Evolutionary conservation across 2,329 filamentous ascomycete species (phyloP).

Genomic region (Monosporascus sp.): DNA sequence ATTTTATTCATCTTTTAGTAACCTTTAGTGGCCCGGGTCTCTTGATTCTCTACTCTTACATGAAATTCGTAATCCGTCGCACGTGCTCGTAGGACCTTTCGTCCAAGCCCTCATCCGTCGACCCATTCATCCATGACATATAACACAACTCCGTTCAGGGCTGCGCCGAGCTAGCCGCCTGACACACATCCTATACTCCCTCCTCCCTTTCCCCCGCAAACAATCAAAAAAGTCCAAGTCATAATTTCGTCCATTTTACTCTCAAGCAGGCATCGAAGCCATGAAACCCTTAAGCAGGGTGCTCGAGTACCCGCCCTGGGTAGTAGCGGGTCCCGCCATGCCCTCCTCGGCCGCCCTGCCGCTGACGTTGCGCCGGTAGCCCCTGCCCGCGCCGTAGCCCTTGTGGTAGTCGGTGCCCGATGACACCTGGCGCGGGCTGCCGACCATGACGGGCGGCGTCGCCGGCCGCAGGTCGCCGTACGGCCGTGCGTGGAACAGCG

Average conservation of each 20-base stretch:
- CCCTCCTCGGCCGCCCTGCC: conserved; percentile 72
- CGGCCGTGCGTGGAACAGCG: conserved; percentile 47
- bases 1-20: neutral
- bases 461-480: conserved; percentile 53
- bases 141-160: too few species aligned
- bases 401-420: conserved; percentile 54
- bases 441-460: conserved; percentile 50
- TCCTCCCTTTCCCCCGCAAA: neutral
- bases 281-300: neutral
- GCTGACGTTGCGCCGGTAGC: conserved; percentile 58
- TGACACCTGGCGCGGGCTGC: conserved; percentile 47
- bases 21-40: neutral
- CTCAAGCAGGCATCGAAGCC: neutral
- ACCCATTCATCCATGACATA: neutral
- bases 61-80: neutral
- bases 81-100: neutral
- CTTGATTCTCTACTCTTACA: neutral
- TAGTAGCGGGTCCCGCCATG: conserved; percentile 32
- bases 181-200: neutral
- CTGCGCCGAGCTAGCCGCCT: too few species aligned
- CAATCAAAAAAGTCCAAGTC: too few species aligned
- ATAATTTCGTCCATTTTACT: too few species aligned
- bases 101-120: neutral
- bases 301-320: neutral
- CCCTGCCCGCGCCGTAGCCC: conserved; percentile 17